Evolutionary conservation across 2,329 filamentous ascomycete species (phyloP).

Genomic region (Dactylonectria macrodidyma): DNA sequence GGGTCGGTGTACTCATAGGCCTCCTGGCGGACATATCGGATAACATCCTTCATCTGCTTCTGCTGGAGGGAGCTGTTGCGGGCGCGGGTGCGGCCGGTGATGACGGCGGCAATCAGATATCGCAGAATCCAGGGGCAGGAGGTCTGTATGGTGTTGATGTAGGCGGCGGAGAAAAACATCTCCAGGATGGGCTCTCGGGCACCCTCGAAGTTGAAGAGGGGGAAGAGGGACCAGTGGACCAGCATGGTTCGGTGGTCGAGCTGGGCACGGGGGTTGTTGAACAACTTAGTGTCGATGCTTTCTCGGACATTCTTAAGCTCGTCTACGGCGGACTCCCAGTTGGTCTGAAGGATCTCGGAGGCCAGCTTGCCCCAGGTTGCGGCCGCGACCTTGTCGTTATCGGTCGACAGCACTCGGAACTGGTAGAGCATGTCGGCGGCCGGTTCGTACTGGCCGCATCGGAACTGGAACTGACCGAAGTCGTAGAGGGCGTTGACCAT

Average conservation of each 20-base stretch:
- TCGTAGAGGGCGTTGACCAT: constrained; percentile 98
- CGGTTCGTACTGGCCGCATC: constrained; percentile 92
- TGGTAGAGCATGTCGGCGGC: constrained; percentile 96
- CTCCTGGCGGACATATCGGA: constrained; percentile 96
- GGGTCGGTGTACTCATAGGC: constrained; percentile 98
- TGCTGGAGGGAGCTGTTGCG: constrained; percentile 91
- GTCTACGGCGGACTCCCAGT: constrained; percentile 95
- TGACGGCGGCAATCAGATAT: constrained; percentile 94
- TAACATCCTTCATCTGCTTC: constrained; percentile 98
- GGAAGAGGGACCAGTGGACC: constrained; percentile 98
- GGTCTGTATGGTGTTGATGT: constrained; percentile 99
- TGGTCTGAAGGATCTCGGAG: constrained; percentile 93
- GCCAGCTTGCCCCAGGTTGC: constrained; percentile 99
- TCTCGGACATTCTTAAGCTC: constrained; percentile 93
- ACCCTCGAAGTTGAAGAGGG: constrained; percentile 97
- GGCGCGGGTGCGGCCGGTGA: constrained; percentile 87
- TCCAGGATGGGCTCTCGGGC: constrained; percentile 93
- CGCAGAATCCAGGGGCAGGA: constrained; percentile 96
- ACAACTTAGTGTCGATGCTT: constrained; percentile 92
- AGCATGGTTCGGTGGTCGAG: constrained; percentile 97
- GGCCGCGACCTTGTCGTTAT: constrained; percentile 96
- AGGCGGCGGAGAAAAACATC: constrained; percentile 95
- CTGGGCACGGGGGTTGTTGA: constrained; percentile 96
- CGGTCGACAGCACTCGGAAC: constrained; percentile 97
- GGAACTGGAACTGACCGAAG: constrained; percentile 97